Evolutionary conservation across 371 early-diverging fungal species (phyloP).

Genomic region (Saksenaea oblongispora): DNA sequence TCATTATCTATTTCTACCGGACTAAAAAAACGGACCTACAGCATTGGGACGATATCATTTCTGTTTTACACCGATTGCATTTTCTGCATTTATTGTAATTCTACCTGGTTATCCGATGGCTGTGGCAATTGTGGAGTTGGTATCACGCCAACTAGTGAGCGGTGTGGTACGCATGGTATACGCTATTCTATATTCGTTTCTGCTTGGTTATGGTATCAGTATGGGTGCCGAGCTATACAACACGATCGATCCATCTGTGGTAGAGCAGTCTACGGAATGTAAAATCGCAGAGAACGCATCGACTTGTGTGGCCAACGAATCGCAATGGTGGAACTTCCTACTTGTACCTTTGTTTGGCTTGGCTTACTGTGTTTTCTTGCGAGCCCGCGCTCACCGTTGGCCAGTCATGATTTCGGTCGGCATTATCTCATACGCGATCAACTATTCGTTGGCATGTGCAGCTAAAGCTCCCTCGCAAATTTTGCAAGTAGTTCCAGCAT

Average conservation of each 20-base stretch:
- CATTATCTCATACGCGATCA: constrained; percentile 35
- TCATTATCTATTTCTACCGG: not conserved
- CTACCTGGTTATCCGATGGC: constrained; percentile 79
- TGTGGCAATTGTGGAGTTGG: constrained; percentile 76
- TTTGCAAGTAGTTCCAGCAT: constrained; percentile 54
- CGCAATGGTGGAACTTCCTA: constrained; percentile 33
- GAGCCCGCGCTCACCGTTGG: constrained; percentile 44
- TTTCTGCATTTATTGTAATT: constrained; percentile 57
- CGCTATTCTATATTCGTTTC: constrained; percentile 75
- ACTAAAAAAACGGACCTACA: not conserved
- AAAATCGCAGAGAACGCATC: constrained; percentile 15
- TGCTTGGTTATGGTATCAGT: constrained; percentile 78
- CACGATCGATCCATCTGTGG: constrained; percentile 29
- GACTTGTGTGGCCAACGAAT: constrained; percentile 29
- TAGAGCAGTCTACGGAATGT: constrained; percentile 17
- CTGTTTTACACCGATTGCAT: constrained; percentile 54
- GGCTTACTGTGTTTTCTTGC: constrained; percentile 44
- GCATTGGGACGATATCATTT: constrained; percentile 34
- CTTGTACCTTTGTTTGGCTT: constrained; percentile 47
- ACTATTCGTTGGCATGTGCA: constrained; percentile 31
- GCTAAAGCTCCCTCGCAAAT: constrained; percentile 52
- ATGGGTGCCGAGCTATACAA: constrained; percentile 64
- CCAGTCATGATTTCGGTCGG: constrained; percentile 40
- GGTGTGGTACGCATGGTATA: constrained; percentile 84
- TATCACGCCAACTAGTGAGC: constrained; percentile 83